A percentile compares a stretch with the other conserved stretches of the same genome.
Conservation (phyloP, 306 rosid species). For the Prunus armeniaca region DNA sequence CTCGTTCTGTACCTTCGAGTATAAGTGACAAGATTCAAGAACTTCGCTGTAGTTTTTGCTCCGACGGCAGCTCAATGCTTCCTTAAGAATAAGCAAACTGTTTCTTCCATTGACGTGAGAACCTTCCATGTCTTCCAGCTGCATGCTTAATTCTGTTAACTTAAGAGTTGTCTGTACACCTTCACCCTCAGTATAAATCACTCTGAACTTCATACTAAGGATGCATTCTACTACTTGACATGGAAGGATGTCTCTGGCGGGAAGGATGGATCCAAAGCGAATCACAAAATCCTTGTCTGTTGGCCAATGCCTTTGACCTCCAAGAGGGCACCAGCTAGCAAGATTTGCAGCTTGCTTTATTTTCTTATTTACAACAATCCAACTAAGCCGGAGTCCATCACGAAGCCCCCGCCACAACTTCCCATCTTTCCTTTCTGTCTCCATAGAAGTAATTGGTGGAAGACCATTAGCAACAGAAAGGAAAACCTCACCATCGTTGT, state of each 20-base stretch:
- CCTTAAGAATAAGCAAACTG: slow-evolving; percentile 77
- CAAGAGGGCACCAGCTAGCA: slow-evolving; percentile 88
- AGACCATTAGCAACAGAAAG: slow-evolving; percentile 77
- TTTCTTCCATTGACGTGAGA: slow-evolving; percentile 71
- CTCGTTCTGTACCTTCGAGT: slow-evolving; percentile 70
- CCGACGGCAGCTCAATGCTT: slow-evolving; percentile 68
- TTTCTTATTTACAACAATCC: slow-evolving; percentile 77
- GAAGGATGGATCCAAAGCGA: slow-evolving; percentile 79
- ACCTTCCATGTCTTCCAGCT: slow-evolving; percentile 87
- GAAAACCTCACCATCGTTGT: slow-evolving; percentile 51
- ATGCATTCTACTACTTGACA: slow-evolving; percentile 78
- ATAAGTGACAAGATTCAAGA: slow-evolving; percentile 68
- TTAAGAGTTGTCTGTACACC: slow-evolving; percentile 54
- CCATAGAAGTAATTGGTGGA: slow-evolving; percentile 66
- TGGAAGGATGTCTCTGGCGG: slow-evolving; percentile 77
- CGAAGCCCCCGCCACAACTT: slow-evolving; percentile 81
- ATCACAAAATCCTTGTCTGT: slow-evolving; percentile 77
- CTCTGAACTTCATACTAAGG: slow-evolving; percentile 78
- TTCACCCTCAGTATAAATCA: slow-evolving; percentile 53
- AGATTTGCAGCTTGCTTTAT: slow-evolving; percentile 84
- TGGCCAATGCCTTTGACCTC: slow-evolving; percentile 94
- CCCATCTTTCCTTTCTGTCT: slow-evolving; percentile 80
- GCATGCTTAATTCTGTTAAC: slow-evolving; percentile 83
- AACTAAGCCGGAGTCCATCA: slow-evolving; percentile 74
- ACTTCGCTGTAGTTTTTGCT: slow-evolving; percentile 71